Conservation (phyloP, 768 basidiomycete species). For the Pleurotus tuber-regium region DNA sequence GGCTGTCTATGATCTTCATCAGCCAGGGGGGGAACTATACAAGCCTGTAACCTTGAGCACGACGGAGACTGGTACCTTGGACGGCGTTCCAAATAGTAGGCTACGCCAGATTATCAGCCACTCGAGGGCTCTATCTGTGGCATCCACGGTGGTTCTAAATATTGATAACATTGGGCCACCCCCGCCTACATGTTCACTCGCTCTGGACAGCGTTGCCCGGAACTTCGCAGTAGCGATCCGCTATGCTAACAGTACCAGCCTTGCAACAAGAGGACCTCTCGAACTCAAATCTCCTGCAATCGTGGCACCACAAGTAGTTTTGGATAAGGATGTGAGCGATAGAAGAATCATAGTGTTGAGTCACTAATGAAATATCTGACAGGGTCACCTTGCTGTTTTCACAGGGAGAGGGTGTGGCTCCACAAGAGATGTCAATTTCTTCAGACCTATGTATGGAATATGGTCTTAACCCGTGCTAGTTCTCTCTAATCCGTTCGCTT, state of each 20-base stretch:
- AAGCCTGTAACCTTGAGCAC: constrained; percentile 10
- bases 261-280: constrained; percentile 22
- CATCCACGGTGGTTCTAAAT: constrained; percentile 13
- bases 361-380: not conserved
- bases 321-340: constrained; percentile 21
- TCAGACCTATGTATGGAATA: constrained; percentile 23
- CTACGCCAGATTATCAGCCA: constrained; percentile 10
- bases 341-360: not conserved
- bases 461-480: not conserved
- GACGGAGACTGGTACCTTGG: not conserved
- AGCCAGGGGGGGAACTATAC: constrained; percentile 18
- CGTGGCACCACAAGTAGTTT: constrained; percentile 23
- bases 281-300: constrained; percentile 24
- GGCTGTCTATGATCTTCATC: constrained; percentile 14
- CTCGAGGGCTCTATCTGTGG: not conserved
- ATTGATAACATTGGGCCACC: constrained; percentile 12
- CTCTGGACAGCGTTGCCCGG: constrained; percentile 18
- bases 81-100: not conserved
- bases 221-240: constrained; percentile 21
- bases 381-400: constrained; percentile 27
- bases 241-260: constrained; percentile 20
- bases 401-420: constrained; percentile 26
- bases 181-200: constrained; percentile 10
- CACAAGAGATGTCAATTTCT: constrained; percentile 26
- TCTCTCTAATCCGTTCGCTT: constrained; percentile 2